Conservation (phyloP, 108 stramenopile species). For the Cyclotella choctawhatcheeana region DNA sequence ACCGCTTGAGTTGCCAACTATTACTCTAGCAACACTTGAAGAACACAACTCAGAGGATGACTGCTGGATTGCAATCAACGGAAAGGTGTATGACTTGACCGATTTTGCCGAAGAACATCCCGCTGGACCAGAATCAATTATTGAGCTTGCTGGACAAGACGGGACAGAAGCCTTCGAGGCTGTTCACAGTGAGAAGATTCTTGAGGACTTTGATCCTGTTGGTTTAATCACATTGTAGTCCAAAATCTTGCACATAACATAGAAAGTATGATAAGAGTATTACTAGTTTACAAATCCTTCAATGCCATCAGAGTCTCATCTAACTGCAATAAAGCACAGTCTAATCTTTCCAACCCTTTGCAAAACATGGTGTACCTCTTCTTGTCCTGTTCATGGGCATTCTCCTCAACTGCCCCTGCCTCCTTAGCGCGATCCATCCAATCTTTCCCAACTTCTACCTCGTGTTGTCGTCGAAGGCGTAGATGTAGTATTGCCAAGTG, state of each 20-base stretch:
- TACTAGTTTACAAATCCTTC: conserved; percentile 55
- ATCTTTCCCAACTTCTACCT: conserved; percentile 80
- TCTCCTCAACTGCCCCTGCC: conserved; percentile 68
- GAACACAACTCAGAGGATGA: conserved; percentile 84
- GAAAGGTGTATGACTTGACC: conserved; percentile 90
- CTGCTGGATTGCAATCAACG: conserved; percentile 91
- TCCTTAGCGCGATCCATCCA: conserved; percentile 87
- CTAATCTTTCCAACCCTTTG: conserved; percentile 78
- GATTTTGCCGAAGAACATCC: conserved; percentile 93
- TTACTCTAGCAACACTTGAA: conserved; percentile 64
- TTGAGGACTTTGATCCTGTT: conserved; percentile 82
- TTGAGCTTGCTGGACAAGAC: conserved; percentile 83
- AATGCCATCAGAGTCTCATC: conserved; percentile 86
- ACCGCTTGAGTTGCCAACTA: conserved; percentile 41
- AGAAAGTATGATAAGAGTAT: neutral
- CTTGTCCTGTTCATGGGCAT: conserved; percentile 73
- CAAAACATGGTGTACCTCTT: conserved; percentile 71
- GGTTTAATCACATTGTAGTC: conserved; percentile 13
- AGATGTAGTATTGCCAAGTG: conserved; percentile 64
- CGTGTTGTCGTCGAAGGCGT: conserved; percentile 76
- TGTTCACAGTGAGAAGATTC: conserved; percentile 78
- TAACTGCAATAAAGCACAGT: conserved; percentile 67
- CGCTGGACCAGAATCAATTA: conserved; percentile 84
- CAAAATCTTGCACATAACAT: neutral
- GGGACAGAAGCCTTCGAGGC: conserved; percentile 86